phyloP scores from a whole-genome alignment of 352 stramenopile genomes.

The Phytophthora ramorum region DNA sequence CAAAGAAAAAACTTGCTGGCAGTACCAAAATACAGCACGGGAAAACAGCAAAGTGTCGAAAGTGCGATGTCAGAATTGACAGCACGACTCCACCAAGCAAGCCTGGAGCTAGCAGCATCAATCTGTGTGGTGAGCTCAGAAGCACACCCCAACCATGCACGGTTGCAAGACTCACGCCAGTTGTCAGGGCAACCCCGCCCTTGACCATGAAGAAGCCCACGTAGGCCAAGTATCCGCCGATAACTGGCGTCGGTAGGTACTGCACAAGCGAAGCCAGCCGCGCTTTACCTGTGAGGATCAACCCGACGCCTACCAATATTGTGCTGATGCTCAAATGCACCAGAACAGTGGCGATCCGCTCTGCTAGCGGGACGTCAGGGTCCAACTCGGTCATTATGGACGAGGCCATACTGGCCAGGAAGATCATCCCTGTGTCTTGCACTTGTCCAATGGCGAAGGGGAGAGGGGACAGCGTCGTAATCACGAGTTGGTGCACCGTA shows the following conservation, averaged over 20 bases:
- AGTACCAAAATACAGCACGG: slow-evolving; percentile 59
- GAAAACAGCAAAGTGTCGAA: slow-evolving; percentile 73
- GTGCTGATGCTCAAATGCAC: slow-evolving; percentile 94
- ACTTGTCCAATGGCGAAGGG: slow-evolving; percentile 97
- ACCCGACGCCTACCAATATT: slow-evolving; percentile 87
- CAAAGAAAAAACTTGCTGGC: slow-evolving; percentile 87
- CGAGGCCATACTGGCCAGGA: slow-evolving; percentile 94
- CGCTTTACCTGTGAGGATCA: slow-evolving; percentile 92
- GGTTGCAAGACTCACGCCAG: slow-evolving; percentile 74
- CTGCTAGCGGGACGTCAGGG: slow-evolving; percentile 52
- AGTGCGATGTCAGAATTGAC: slow-evolving; percentile 69
- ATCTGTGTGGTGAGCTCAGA: slow-evolving; percentile 46
- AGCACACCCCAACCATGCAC: slow-evolving; percentile 75
- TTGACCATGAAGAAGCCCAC: slow-evolving; percentile 97
- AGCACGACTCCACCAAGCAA: slow-evolving; percentile 78
- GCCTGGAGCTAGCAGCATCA: slow-evolving; percentile 84
- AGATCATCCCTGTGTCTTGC: slow-evolving; percentile 97
- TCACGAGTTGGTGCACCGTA: slow-evolving; percentile 94
- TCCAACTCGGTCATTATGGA: slow-evolving; percentile 87
- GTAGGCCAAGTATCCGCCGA: slow-evolving; percentile 96
- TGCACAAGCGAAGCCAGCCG: slow-evolving; percentile 94
- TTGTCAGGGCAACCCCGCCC: slow-evolving; percentile 89
- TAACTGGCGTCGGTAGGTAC: slow-evolving; percentile 95
- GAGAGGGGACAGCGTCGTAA: slow-evolving; percentile 91
- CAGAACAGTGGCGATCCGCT: slow-evolving; percentile 91